These are phyloP conservation scores for Fusarium decemcellulare DNA, from an alignment of 2,329 filamentous ascomycete species.

Conservation along the genomic window DNA sequence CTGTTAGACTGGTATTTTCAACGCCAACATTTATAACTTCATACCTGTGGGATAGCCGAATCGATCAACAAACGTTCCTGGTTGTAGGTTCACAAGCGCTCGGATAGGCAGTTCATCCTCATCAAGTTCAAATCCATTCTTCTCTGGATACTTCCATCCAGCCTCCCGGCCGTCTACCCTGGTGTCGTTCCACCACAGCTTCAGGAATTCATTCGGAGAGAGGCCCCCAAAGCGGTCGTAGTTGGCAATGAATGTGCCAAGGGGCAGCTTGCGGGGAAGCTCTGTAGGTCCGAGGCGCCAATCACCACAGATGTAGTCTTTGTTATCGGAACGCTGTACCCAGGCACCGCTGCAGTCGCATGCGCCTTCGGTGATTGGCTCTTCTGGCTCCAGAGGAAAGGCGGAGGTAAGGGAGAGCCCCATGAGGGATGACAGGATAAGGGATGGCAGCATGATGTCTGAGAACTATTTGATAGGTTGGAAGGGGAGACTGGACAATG, in stretches of 20 bases:
- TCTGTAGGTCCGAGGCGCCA: background rate
- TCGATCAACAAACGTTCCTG: slow-evolving; percentile 1
- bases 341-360: background rate
- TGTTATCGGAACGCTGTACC: background rate
- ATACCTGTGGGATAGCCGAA: background rate
- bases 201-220: background rate
- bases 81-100: background rate
- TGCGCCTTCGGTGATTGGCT: background rate
- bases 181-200: background rate
- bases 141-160: background rate
- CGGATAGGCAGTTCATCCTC: background rate
- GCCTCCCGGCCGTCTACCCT: background rate
- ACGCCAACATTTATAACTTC: background rate
- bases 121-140: background rate
- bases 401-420: background rate
- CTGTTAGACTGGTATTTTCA: background rate
- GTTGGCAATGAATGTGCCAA: background rate
- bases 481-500: background rate
- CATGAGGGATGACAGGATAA: background rate
- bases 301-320: slow-evolving; percentile 1
- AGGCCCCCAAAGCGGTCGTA: background rate
- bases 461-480: background rate
- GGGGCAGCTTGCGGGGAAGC: background rate
- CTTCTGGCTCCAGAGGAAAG: background rate
- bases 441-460: background rate